phyloP scores from a whole-genome alignment of 2,329 filamentous ascomycete species.

The Colletotrichum sp. region DNA sequence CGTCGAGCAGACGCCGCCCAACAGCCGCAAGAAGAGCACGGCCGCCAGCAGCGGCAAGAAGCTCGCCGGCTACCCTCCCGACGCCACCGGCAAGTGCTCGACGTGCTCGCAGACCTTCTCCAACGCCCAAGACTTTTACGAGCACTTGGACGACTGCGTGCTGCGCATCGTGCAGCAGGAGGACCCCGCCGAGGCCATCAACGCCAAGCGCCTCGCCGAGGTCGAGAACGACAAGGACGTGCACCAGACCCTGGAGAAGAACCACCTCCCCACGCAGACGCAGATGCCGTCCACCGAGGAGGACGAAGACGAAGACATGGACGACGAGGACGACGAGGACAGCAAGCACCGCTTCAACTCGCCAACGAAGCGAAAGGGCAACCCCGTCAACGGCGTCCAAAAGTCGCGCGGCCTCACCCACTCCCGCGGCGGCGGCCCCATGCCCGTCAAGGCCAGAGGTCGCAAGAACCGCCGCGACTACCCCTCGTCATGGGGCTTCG shows the following conservation, averaged over 20 bases:
- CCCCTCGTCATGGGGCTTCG: slow-evolving; percentile 91
- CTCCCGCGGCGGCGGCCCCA: slow-evolving; percentile 74
- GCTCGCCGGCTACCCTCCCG: slow-evolving; percentile 72
- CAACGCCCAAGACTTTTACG: slow-evolving; percentile 97
- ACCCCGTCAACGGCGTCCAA: slow-evolving; percentile 61
- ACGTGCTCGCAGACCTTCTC: slow-evolving; percentile 90
- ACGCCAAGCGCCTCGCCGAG: slow-evolving; percentile 69
- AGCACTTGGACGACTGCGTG: slow-evolving; percentile 86
- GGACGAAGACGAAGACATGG: slow-evolving; percentile 55
- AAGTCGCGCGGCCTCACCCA: slow-evolving; percentile 78
- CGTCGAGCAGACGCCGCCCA: slow-evolving; percentile 91
- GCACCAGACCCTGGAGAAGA: slow-evolving; percentile 67
- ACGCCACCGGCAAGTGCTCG: slow-evolving; percentile 92
- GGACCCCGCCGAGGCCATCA: slow-evolving; percentile 72
- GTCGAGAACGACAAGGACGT: slow-evolving; percentile 69
- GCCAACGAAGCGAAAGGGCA: slow-evolving; percentile 59
- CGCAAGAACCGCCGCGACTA: slow-evolving; percentile 95
- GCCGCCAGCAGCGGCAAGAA: slow-evolving; percentile 61
- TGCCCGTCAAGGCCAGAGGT: slow-evolving; percentile 62
- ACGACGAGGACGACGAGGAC: slow-evolving; percentile 57
- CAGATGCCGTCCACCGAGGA: slow-evolving; percentile 37
- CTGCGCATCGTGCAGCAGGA: slow-evolving; percentile 75
- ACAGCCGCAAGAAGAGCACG: slow-evolving; percentile 77
- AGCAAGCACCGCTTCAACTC: slow-evolving; percentile 47
- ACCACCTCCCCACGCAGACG: slow-evolving; percentile 57